Conservation (phyloP, 352 stramenopile species). For the Pythium vanterpoolii region DNA sequence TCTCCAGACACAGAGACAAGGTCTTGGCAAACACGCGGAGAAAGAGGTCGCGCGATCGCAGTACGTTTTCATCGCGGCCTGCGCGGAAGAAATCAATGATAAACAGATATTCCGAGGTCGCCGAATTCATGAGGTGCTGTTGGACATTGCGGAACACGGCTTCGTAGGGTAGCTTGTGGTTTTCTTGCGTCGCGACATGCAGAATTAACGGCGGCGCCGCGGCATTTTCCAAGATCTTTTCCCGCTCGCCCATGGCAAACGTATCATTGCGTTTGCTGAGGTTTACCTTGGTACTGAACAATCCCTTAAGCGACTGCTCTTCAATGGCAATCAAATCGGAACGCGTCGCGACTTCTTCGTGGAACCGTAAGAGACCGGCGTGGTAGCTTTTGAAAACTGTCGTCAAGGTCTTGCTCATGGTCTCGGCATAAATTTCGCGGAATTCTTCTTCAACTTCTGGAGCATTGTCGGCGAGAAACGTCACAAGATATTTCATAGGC, state of each 20-base stretch:
- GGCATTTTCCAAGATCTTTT: conserved; percentile 85
- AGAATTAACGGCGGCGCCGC: conserved; percentile 89
- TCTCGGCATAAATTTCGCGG: conserved; percentile 94
- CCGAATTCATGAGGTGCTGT: conserved; percentile 97
- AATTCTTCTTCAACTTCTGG: conserved; percentile 94
- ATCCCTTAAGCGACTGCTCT: conserved; percentile 89
- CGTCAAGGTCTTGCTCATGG: conserved; percentile 95
- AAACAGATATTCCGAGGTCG: conserved; percentile 98
- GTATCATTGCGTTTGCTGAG: conserved; percentile 95
- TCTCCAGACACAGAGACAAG: conserved; percentile 94
- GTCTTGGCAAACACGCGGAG: conserved; percentile 95
- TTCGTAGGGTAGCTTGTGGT: conserved; percentile 94
- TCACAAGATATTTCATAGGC: conserved; percentile 94
- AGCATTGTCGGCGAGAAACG: conserved; percentile 93
- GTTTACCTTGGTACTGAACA: conserved; percentile 89
- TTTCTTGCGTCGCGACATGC: conserved; percentile 93
- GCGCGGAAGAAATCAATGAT: conserved; percentile 92
- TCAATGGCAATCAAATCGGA: conserved; percentile 95
- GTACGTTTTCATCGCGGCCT: conserved; percentile 57
- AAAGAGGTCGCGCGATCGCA: conserved; percentile 90
- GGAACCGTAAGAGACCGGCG: conserved; percentile 92
- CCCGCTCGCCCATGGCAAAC: conserved; percentile 90
- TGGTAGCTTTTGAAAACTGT: conserved; percentile 97
- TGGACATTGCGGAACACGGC: conserved; percentile 95
- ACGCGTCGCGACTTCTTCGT: conserved; percentile 90